phyloP scores from a whole-genome alignment of 768 basidiomycete genomes.

The Aureoboletus auriporus region DNA sequence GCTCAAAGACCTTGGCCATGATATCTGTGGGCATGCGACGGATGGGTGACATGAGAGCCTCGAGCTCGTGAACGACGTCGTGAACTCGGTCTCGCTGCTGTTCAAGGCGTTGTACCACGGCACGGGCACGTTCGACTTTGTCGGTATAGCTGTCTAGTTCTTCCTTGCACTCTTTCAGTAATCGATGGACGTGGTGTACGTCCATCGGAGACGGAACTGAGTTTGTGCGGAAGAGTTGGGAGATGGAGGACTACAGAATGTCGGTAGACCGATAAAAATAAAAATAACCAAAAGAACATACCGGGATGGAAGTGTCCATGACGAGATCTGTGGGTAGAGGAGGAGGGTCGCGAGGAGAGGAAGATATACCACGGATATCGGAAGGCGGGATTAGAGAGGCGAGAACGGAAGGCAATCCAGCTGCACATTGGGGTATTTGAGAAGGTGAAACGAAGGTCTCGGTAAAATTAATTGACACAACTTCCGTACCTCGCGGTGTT shows the following conservation, averaged over 20 bases:
- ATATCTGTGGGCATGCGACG: constrained; percentile 31
- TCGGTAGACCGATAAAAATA: background rate
- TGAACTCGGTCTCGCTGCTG: constrained; percentile 3
- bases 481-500: no score
- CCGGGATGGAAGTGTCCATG: no score
- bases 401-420: no score
- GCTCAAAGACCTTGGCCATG: constrained; percentile 25
- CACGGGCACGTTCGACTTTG: constrained; percentile 22
- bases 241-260: constrained; percentile 20
- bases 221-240: constrained; percentile 27
- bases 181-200: constrained; percentile 6
- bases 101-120: constrained; percentile 18
- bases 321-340: no score
- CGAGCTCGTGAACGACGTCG: constrained; percentile 20
- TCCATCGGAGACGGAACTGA: constrained; percentile 24
- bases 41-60: constrained; percentile 26
- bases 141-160: constrained; percentile 11
- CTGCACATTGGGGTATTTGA: no score
- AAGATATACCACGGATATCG: no score
- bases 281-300: no score
- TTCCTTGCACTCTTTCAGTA: constrained; percentile 16
- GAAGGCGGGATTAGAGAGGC: no score
- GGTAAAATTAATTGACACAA: no score
- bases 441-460: no score
- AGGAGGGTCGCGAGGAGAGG: no score